These are phyloP conservation scores for Colletotrichum truncatum DNA, from an alignment of 2,329 filamentous ascomycete genomes.

Conservation along the genomic window DNA sequence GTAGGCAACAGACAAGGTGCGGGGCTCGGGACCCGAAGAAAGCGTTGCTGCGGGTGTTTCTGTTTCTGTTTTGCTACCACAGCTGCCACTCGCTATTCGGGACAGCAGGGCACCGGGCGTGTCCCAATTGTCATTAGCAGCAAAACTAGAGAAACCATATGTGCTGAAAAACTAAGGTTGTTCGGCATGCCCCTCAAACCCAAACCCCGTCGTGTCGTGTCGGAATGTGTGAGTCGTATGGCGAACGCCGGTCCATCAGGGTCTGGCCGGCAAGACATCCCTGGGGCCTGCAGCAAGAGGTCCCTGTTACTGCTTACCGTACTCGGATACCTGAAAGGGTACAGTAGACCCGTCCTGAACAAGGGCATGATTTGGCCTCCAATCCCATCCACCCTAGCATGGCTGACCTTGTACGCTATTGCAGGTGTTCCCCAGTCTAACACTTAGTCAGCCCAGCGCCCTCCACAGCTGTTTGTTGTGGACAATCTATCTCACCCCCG, in stretches of 20 bases:
- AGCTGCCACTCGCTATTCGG: background rate
- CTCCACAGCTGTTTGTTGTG: too few relatives aligned
- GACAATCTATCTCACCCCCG: too few relatives aligned
- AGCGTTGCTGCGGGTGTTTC: constrained; percentile 7
- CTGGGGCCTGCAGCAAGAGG: too few relatives aligned
- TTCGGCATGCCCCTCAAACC: constrained; percentile 12
- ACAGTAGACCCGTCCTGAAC: background rate
- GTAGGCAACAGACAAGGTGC: background rate
- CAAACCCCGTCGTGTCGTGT: constrained; percentile 7
- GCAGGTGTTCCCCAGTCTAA: background rate
- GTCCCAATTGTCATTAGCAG: constrained; percentile 12
- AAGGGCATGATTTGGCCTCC: background rate
- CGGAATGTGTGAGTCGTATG: constrained; percentile 22
- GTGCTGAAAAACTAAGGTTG: constrained; percentile 14
- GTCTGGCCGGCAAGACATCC: constrained; percentile 2
- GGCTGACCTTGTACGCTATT: too few relatives aligned
- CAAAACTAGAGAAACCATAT: background rate
- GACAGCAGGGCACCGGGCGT: background rate
- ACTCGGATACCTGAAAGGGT: background rate
- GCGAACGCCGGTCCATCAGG: constrained; percentile 3
- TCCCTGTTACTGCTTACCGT: too few relatives aligned
- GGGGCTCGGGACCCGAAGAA: constrained; percentile 16
- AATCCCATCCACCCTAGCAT: background rate
- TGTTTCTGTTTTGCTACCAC: constrained; percentile 2
- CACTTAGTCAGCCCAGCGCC: too few relatives aligned